These are phyloP conservation scores for Lactuca sativa DNA, from an alignment of 129 eudicot species.

Conservation along the genomic window DNA sequence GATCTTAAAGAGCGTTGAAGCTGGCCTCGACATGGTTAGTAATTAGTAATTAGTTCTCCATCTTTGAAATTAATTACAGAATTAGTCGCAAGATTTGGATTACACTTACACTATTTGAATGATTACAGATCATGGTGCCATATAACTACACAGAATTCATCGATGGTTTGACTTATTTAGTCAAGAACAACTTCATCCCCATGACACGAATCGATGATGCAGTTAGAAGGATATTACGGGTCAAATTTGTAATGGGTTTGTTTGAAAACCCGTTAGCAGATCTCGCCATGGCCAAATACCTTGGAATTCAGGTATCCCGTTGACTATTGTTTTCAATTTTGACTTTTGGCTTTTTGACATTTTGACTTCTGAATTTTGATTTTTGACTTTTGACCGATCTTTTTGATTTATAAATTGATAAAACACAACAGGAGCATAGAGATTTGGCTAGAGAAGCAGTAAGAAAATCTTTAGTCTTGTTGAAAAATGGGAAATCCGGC, in stretches of 20 bases:
- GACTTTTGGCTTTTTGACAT: neutral
- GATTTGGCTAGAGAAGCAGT: constrained; percentile 90
- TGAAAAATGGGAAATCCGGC: constrained; percentile 66
- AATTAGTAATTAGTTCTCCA: neutral
- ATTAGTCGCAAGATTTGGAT: neutral
- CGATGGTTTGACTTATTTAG: constrained; percentile 49
- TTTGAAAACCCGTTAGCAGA: constrained; percentile 81
- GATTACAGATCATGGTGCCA: constrained; percentile 78
- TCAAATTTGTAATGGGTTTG: constrained; percentile 77
- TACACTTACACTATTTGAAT: neutral
- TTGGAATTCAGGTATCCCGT: constrained; percentile 37
- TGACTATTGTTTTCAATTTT: neutral
- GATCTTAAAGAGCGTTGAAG: constrained; percentile 52
- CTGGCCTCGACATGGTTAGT: constrained; percentile 90
- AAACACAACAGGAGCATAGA: constrained; percentile 46
- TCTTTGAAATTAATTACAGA: neutral
- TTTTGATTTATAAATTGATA: neutral
- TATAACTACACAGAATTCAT: constrained; percentile 68
- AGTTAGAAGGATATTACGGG: constrained; percentile 70
- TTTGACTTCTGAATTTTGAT: neutral
- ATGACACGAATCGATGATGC: constrained; percentile 81
- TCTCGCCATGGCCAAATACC: constrained; percentile 53
- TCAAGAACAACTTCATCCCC: constrained; percentile 54
- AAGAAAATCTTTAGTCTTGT: constrained; percentile 78
- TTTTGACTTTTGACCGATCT: neutral